Percentiles rank a stretch among this genome's conserved stretches.
Evolutionary conservation across 1,284 basidiomycete genomes (phyloP).

Genomic region (Leccinum laetum): DNA sequence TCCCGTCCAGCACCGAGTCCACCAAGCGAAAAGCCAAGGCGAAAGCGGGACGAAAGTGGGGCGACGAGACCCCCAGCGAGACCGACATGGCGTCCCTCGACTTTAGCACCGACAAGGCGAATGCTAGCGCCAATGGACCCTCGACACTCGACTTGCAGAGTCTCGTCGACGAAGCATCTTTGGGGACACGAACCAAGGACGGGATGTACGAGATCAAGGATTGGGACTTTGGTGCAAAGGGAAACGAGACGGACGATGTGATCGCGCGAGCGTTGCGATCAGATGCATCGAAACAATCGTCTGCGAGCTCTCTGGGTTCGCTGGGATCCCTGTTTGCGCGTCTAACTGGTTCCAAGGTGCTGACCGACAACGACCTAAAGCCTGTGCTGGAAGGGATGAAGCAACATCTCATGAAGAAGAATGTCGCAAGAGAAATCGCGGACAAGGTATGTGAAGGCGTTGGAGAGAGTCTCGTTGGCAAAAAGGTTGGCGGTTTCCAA

Average conservation of each 20-base stretch:
- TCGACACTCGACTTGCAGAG: constrained; percentile 54
- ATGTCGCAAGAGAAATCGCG: constrained; percentile 95
- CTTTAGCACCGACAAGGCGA: constrained; percentile 64
- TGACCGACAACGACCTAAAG: constrained; percentile 83
- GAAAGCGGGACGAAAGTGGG: constrained; percentile 94
- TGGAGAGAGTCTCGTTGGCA: constrained; percentile 86
- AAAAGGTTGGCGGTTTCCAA: constrained; percentile 86
- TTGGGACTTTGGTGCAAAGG: constrained; percentile 68
- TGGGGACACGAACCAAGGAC: constrained; percentile 78
- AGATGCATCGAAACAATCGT: constrained; percentile 33
- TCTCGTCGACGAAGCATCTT: constrained; percentile 76
- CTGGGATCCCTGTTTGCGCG: constrained; percentile 79
- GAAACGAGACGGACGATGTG: constrained; percentile 52
- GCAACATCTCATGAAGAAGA: constrained; percentile 98
- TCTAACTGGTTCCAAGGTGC: constrained; percentile 80
- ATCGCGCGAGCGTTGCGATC: constrained; percentile 57
- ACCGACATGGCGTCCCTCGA: constrained; percentile 90
- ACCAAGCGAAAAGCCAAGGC: constrained; percentile 59
- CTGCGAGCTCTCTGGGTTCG: constrained; percentile 57
- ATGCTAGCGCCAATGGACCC: constrained; percentile 32
- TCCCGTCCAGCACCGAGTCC: constrained; percentile 57
- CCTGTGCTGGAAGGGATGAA: constrained; percentile 96
- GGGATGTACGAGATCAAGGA: constrained; percentile 96
- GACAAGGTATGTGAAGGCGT: constrained; percentile 95
- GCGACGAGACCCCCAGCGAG: constrained; percentile 74